Evolutionary conservation across 768 basidiomycete genomes (phyloP).

Genomic region (Xerocomus potaroensis): DNA sequence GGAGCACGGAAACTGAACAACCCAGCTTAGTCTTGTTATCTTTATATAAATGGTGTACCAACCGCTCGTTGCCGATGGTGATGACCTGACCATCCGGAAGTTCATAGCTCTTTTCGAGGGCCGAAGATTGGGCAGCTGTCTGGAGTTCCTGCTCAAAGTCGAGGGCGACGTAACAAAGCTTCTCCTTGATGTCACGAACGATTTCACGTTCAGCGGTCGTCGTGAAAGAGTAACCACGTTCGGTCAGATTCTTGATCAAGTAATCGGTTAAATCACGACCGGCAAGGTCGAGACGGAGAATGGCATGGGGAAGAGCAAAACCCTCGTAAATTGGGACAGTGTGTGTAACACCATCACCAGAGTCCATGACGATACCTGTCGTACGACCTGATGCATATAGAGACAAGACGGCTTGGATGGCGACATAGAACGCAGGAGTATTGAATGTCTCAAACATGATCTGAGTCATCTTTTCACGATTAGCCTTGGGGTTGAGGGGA

Average conservation of each 20-base stretch:
- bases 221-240: slow-evolving; percentile 92
- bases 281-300: slow-evolving; percentile 86
- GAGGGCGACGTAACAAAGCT: slow-evolving; percentile 89
- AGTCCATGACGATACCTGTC: slow-evolving; percentile 92
- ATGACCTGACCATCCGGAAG: slow-evolving; percentile 93
- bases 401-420: slow-evolving; percentile 70
- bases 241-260: slow-evolving; percentile 80
- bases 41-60: slow-evolving; percentile 4
- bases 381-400: slow-evolving; percentile 93
- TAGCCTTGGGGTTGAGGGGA: slow-evolving; percentile 69
- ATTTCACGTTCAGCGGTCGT: slow-evolving; percentile 93
- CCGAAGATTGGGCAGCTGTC: slow-evolving; percentile 84
- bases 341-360: slow-evolving; percentile 95
- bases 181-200: slow-evolving; percentile 93
- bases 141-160: slow-evolving; percentile 94
- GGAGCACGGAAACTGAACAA: slow-evolving; percentile 48
- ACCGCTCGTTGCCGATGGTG: slow-evolving; percentile 71
- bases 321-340: slow-evolving; percentile 97
- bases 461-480: slow-evolving; percentile 73
- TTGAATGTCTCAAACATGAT: slow-evolving; percentile 82
- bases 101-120: slow-evolving; percentile 91
- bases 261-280: slow-evolving; percentile 89
- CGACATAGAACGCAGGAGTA: slow-evolving; percentile 69
- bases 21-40: neutral
- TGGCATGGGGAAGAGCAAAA: slow-evolving; percentile 90